These are phyloP conservation scores for Penicillium soppii DNA, from an alignment of 495 filamentous ascomycete species.

Conservation along the genomic window DNA sequence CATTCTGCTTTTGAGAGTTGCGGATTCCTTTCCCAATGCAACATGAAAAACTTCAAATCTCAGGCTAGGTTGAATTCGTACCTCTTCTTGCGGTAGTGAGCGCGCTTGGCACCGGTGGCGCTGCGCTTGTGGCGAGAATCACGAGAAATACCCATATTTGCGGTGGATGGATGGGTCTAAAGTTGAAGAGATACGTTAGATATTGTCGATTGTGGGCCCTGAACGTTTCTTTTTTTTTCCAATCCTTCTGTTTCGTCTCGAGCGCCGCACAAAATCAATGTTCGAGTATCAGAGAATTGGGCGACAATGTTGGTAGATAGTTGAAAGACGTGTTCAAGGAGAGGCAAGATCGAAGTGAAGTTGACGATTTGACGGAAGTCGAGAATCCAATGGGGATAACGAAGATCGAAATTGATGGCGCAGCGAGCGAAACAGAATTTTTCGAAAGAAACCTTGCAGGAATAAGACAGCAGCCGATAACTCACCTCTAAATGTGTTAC, in stretches of 20 bases:
- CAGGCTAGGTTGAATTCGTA: constrained; percentile 42
- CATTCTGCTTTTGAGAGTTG: constrained; percentile 3
- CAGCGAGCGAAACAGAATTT: constrained; percentile 26
- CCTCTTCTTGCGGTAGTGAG: constrained; percentile 88
- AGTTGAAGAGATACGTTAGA: constrained; percentile 19
- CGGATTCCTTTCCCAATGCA: background rate
- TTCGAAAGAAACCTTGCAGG: constrained; percentile 15
- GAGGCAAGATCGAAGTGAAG: constrained; percentile 5
- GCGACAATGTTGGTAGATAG: constrained; percentile 1
- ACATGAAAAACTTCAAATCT: constrained; percentile 8
- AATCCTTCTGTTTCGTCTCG: constrained; percentile 25
- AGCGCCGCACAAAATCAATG: constrained; percentile 13
- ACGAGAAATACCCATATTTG: constrained; percentile 99
- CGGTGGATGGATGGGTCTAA: constrained; percentile 57
- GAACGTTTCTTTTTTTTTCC: constrained; percentile 10
- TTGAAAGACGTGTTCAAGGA: background rate
- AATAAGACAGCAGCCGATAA: constrained; percentile 20
- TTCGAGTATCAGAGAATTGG: background rate
- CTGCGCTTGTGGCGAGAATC: constrained; percentile 99
- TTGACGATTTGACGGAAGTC: constrained; percentile 10
- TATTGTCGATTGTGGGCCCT: constrained; percentile 20
- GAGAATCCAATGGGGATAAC: constrained; percentile 16
- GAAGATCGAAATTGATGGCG: constrained; percentile 21
- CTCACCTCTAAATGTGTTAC: constrained; percentile 51
- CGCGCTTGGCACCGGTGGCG: constrained; percentile 93